A percentile compares a stretch with the other conserved stretches of the same genome.
Evolutionary conservation across 176 grass and related monocot species (phyloP).

Genomic region (Ampelocalamus luodianensis): DNA sequence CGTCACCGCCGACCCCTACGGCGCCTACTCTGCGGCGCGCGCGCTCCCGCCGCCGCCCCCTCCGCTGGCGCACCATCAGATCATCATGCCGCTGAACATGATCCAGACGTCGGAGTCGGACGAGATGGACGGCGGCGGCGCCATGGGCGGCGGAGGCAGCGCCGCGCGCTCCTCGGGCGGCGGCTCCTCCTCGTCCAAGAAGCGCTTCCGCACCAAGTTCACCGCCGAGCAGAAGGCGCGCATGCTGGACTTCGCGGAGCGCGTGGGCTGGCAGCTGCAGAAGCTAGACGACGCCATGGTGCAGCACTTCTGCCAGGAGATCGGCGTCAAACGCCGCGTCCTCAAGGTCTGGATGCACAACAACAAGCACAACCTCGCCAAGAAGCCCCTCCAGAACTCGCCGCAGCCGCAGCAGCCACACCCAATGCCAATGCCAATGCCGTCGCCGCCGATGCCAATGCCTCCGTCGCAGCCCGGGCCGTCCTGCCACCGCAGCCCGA

Average conservation of each 20-base stretch:
- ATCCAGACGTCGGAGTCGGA: slow-evolving; percentile 88
- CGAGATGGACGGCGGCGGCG: slow-evolving; percentile 60
- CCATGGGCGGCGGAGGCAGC: neutral
- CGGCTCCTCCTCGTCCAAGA: slow-evolving; percentile 45
- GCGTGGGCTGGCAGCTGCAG: slow-evolving; percentile 79
- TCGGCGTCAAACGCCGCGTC: slow-evolving; percentile 83
- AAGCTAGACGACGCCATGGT: slow-evolving; percentile 81
- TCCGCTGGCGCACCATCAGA: slow-evolving; percentile 39
- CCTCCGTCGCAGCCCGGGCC: neutral
- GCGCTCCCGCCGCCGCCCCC: slow-evolving; percentile 19
- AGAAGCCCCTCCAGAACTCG: slow-evolving; percentile 36
- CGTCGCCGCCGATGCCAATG: neutral
- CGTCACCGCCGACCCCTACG: slow-evolving; percentile 47
- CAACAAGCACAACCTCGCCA: slow-evolving; percentile 94
- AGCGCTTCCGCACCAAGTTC: slow-evolving; percentile 94
- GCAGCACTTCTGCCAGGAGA: slow-evolving; percentile 83
- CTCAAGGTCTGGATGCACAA: slow-evolving; percentile 99
- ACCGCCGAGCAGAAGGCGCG: slow-evolving; percentile 81
- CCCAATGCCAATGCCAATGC: neutral
- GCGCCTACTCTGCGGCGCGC: slow-evolving; percentile 43
- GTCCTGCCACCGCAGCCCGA: slow-evolving; percentile 25
- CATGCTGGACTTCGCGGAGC: slow-evolving; percentile 90
- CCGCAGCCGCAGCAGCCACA: neutral
- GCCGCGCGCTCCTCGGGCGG: neutral
- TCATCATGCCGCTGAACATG: slow-evolving; percentile 80